Base-by-base conservation (phyloP, 805 yeast genomes). In the Saccharomyces paradoxus region DNA sequence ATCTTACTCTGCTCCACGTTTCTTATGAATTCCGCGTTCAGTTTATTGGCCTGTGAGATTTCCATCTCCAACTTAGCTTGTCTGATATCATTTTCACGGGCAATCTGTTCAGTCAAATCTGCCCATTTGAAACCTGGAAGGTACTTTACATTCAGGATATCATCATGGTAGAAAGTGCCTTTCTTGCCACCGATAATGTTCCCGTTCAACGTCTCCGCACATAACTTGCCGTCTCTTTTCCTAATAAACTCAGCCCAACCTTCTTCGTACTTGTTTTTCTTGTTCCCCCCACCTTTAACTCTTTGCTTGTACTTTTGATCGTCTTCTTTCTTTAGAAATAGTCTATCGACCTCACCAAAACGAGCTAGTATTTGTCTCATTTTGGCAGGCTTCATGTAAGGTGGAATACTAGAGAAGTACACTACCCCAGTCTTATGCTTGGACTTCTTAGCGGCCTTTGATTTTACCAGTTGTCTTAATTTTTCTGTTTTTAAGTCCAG, bases 381-480 rank as follows among this genome's bases (percentile, higher is more conserved):
- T 67, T 90, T 94, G 1, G 86, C 81, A 0, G 99, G 98, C 67
- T 91, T 91, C 99, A 94, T 94, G 67, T 87, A 94, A 27, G 99
- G 99, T 0, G 99, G 99, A 9, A 94, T 81, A 50, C 85, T 80
- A 0, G 97, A 90, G 2, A 94, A 70, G 62, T 94, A 94, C n/a
- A 96, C 85, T 1, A 94, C 97, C 4, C 99, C 99, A 0, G 96
- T 84, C 62, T 80, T 83, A 54, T 76, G 77, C 57, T 78, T 81
- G 41, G 80, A 77, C 60, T 79, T 79, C 60, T 78, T 78, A 57
- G 80, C 77, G 56, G 65, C 59, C 46, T 63, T 65, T 3, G 67
- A 58, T 28, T 58, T 79, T 80, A 65, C 81, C 72, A 83, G 68
- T 58, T 81, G 81, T 49, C 78, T 78, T 7, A 84, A 77, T 7